These are phyloP conservation scores for Aspergillus kassunensis DNA, from an alignment of 495 filamentous ascomycete species.

Conservation along the genomic window DNA sequence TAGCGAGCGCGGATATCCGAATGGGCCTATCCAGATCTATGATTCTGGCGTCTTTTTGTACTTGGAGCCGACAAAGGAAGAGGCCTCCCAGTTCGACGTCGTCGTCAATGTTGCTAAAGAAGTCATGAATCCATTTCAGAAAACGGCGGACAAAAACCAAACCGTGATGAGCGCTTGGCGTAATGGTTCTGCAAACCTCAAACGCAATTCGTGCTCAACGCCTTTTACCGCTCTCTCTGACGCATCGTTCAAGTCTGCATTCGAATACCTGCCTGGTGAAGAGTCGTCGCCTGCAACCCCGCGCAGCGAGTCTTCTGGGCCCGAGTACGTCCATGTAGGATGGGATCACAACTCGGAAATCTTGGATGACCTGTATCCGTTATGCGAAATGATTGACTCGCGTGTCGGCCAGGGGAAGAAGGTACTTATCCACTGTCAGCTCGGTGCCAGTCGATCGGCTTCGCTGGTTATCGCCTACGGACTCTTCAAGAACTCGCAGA, in stretches of 20 bases:
- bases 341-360: conserved; percentile 99
- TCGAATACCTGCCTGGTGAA: conserved; percentile 49
- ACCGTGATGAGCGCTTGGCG: conserved; percentile 43
- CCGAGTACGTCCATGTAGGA: conserved; percentile 92
- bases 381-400: conserved; percentile 86
- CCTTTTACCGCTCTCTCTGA: conserved; percentile 69
- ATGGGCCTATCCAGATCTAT: conserved; percentile 89
- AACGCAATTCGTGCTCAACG: conserved; percentile 46
- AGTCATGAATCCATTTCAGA: conserved; percentile 78
- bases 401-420: conserved; percentile 75
- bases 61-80: conserved; percentile 80
- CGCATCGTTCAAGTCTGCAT: conserved; percentile 68
- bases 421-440: conserved; percentile 91
- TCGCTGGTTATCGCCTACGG: conserved; percentile 96
- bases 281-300: conserved; percentile 58
- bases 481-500: conserved; percentile 79
- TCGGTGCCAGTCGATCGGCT: conserved; percentile 94
- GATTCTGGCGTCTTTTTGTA: conserved; percentile 91
- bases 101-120: conserved; percentile 95
- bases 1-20: conserved; percentile 76
- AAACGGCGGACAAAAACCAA: conserved; percentile 28
- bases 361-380: conserved; percentile 70
- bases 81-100: conserved; percentile 83
- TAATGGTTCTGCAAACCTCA: conserved; percentile 29
- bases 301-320: conserved; percentile 42